phyloP scores from a whole-genome alignment of 805 yeast species.

The Wickerhamiella occidentalis region DNA sequence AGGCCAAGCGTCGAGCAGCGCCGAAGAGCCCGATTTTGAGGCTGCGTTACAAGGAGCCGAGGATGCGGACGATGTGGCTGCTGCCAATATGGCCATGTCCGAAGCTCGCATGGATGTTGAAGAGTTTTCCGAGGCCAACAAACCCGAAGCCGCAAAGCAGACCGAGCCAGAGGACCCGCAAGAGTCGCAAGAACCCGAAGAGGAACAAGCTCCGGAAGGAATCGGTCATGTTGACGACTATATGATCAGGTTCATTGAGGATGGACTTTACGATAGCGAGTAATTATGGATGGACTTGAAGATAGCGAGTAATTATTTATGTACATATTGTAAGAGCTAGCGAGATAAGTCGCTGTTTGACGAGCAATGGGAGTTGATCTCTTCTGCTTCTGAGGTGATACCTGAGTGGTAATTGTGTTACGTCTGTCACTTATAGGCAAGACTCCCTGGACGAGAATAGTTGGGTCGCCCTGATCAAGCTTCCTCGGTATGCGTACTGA shows the following conservation, averaged over 20 bases:
- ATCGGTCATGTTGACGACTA: conserved; percentile 83
- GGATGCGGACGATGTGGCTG: conserved; percentile 64
- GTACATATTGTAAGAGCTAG: no score
- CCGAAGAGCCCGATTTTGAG: conserved; percentile 26
- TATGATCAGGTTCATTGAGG: conserved; percentile 83
- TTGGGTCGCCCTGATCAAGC: no score
- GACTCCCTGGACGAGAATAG: no score
- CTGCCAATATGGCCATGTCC: conserved; percentile 78
- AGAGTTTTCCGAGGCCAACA: conserved; percentile 44
- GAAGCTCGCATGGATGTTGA: conserved; percentile 76
- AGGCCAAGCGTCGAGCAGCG: no score
- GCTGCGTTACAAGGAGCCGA: conserved; percentile 80
- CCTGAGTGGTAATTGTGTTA: no score
- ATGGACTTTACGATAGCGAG: conserved; percentile 34
- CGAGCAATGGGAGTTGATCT: no score
- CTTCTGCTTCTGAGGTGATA: no score
- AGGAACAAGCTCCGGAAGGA: conserved; percentile 34
- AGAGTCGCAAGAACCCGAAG: conserved; percentile 33
- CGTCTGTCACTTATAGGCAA: no score
- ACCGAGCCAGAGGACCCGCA: conserved; percentile 37
- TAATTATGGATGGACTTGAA: conserved; percentile 26
- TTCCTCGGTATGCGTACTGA: no score
- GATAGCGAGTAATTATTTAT: conserved; percentile 1
- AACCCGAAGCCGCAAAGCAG: conserved; percentile 18
- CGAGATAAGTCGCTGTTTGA: no score